phyloP scores from a whole-genome alignment of 23 red algal species.

The Cyanidioschyzon merolae region DNA sequence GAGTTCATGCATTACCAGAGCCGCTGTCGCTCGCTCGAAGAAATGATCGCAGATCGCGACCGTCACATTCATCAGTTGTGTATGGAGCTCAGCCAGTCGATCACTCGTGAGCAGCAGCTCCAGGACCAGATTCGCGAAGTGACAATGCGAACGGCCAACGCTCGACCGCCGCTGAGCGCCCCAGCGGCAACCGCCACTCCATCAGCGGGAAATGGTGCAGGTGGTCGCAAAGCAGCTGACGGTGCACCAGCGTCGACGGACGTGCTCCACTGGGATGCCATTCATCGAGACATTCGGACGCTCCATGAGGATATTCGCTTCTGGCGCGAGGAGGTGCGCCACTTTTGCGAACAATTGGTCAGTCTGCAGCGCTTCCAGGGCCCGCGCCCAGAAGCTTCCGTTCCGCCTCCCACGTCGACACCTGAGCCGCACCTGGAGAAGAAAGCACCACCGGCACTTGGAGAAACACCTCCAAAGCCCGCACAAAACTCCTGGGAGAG shows the following conservation, averaged over 20 bases:
- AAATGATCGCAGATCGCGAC: background rate
- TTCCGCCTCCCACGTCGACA: no score
- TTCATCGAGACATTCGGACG: background rate
- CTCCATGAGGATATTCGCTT: background rate
- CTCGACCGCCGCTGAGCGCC: background rate
- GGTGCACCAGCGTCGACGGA: background rate
- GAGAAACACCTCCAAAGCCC: no score
- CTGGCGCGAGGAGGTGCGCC: slow-evolving; percentile 1
- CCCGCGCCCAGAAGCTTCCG: no score
- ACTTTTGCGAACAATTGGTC: background rate
- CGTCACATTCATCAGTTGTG: background rate
- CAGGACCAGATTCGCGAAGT: background rate
- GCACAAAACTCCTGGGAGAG: background rate
- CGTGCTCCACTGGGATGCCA: background rate
- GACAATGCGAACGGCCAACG: background rate
- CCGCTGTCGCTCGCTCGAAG: background rate
- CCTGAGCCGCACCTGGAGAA: no score
- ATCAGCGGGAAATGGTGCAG: background rate
- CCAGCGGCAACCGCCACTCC: background rate
- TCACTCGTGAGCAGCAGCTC: background rate
- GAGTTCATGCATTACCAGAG: background rate
- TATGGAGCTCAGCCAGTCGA: background rate
- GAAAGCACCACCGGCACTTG: no score
- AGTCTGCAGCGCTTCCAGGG: background rate
- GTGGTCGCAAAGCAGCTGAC: background rate